Base-by-base conservation (phyloP, 208 protist species). In the Vickermania spadyakhi region DNA sequence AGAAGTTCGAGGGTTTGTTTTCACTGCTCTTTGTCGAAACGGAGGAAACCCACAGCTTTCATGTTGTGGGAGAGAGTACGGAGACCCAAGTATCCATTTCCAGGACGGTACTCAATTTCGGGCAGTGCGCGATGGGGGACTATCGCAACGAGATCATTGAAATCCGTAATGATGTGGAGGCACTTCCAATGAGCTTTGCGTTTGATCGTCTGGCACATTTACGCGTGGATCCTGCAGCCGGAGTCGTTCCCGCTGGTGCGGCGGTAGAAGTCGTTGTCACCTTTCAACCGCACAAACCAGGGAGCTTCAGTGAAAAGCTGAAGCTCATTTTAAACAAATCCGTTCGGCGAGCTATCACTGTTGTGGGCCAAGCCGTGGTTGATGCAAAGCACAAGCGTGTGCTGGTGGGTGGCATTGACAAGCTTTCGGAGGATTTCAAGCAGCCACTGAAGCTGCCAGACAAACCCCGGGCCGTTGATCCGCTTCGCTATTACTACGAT, bases 241-340 rank as follows among this genome's bases (percentile, higher is more conserved):
- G 88, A 18, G 66, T 64, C 1, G 79, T 96, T 3, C 41, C 65
- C 22, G 63, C 86, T 11, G 60, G 73, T 14, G 68, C 76, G 5
- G 52, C 26, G 5, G 31, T 60, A 27, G 63, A 79, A 28, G 60
- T 97, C 21, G 56, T 60, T n/a, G 52, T 96, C 5, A 79, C 72
- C 4, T 97, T 93, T 72, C 72, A 72, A 27, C 94, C 94, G 2
- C 75, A 75, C 58, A 85, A 90, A 21, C 69, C 96, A 18, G 91
- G 91, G 14, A 50, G 25, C 14, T 92, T 91, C 67, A 66, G 66
- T 23, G 76, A 87, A 50, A 56, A 54, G 25, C 59, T 97, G 7
- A 70, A 42, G 36, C 50, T 96, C 31, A 70, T 62, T 5, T 83
- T 96, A 51, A 96, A 93, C 73, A 63, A 65, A 45, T 91, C 87